Evolutionary conservation across 2,329 filamentous ascomycete genomes (phyloP), one percentile per base, ranked within the genome.

Genomic region (Trichoderma sp.): DNA sequence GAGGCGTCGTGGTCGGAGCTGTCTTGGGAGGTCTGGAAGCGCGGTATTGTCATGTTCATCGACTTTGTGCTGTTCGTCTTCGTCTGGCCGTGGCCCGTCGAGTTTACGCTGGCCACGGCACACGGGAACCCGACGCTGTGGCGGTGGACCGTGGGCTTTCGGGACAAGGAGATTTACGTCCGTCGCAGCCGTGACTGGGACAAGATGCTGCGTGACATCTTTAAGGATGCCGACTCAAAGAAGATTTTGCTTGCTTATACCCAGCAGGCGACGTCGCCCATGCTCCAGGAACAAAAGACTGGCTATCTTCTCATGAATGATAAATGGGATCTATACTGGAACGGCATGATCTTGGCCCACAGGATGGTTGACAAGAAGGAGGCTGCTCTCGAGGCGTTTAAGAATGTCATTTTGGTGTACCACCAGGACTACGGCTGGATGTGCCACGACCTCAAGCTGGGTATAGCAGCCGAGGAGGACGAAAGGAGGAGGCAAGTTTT

Each of bases 261-360:
- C 54, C 78, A 89, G 70, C 84, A 87, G 2, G 94, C 92, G 2
- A 90, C 94, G 4, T 85, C 89, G 17, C 86, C 88, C 25, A 80
- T 87, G 73, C 83, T 89, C 63, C 82, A 94, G 73, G 82, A 85
- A 72, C 84, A 88, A 72, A 97, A 96, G 84, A 97, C 93, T 34
- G 93, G 93, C 22, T 97, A 96, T 76, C 80, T 96, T 70, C 89
- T 95, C 72, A 91, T 97, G 84, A 92, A 94, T 76, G 87, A 85
- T 70, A 86, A 93, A 70, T 98, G 93, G 90, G 92, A 97, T 77
- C 82, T 97, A 69, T 93, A 97, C 77, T 97, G 94, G 85, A 84
- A 84, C 56, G 85, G 86, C 22, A 97, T 97, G 92, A 82, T 93
- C 13, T 80, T 85, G 70, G 92, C 92, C 4, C 90, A 92, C 54